Percentiles rank a stretch among this genome's conserved stretches.
phyloP scores from a whole-genome alignment of 306 rosid genomes.

The Dryas alaskensis region DNA sequence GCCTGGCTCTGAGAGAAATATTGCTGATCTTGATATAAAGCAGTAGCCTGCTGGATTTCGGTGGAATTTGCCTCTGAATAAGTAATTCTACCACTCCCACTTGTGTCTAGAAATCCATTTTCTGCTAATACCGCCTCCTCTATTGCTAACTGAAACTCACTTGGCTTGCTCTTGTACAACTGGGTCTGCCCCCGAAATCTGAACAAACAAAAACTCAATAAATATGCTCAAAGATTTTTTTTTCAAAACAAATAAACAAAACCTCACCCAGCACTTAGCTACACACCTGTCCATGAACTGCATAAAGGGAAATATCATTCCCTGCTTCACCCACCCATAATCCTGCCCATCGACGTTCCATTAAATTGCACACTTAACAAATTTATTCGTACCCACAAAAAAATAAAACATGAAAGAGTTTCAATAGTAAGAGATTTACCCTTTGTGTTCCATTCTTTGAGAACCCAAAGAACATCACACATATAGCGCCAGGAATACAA shows the following conservation, averaged over 20 bases:
- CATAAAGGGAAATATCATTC: slow-evolving; percentile 74
- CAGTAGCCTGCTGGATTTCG: slow-evolving; percentile 37
- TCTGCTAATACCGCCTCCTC: slow-evolving; percentile 91
- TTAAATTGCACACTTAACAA: slow-evolving; percentile 19
- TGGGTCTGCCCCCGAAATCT: slow-evolving; percentile 93
- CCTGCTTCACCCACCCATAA: slow-evolving; percentile 97
- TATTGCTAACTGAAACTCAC: slow-evolving; percentile 82
- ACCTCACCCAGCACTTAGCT: slow-evolving; percentile 16
- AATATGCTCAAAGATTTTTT: slow-evolving; percentile 3
- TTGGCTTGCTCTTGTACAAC: slow-evolving; percentile 78
- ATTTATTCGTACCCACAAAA: slow-evolving; percentile 7
- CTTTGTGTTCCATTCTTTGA: slow-evolving; percentile 84
- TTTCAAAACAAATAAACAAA: slow-evolving; percentile 8
- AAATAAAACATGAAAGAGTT: background rate
- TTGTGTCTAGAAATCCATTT: slow-evolving; percentile 58
- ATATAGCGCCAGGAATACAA: slow-evolving; percentile 65
- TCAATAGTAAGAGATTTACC: slow-evolving; percentile 34
- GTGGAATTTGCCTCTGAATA: slow-evolving; percentile 33
- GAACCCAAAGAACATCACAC: slow-evolving; percentile 93
- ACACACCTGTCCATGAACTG: slow-evolving; percentile 77
- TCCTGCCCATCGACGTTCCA: slow-evolving; percentile 56
- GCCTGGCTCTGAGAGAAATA: slow-evolving; percentile 48
- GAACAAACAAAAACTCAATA: slow-evolving; percentile 27
- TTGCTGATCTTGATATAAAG: slow-evolving; percentile 47
- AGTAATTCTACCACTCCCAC: slow-evolving; percentile 38